A percentile compares a stretch with the other conserved stretches of the same genome.
phyloP scores from a whole-genome alignment of 2,329 filamentous ascomycete genomes.

The Venturia asperata region DNA sequence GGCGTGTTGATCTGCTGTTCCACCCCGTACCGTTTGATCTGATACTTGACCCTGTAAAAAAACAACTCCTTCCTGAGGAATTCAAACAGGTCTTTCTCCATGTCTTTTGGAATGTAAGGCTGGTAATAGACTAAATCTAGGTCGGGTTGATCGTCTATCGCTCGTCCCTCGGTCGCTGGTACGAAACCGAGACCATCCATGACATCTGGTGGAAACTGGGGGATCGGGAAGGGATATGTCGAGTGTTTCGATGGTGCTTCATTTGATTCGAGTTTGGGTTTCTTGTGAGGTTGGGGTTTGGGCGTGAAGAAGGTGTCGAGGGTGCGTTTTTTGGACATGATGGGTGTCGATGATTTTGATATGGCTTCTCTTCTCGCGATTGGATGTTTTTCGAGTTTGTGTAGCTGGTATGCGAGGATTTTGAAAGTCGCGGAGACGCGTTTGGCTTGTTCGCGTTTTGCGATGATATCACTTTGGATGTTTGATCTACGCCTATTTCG shows the following conservation, averaged over 20 bases:
- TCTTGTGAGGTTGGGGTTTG: constrained; percentile 35
- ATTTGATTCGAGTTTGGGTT: constrained; percentile 29
- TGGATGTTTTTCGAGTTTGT: neutral
- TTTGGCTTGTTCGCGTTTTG: neutral
- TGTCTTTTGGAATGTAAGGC: constrained; percentile 57
- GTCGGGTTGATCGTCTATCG: constrained; percentile 60
- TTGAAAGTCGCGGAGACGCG: neutral
- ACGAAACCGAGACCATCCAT: constrained; percentile 35
- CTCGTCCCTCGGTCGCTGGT: constrained; percentile 38
- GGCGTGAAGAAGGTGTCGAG: constrained; percentile 63
- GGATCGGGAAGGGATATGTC: constrained; percentile 48
- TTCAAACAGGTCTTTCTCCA: constrained; percentile 55
- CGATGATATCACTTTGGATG: neutral
- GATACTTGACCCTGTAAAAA: constrained; percentile 70
- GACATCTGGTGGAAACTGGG: constrained; percentile 41
- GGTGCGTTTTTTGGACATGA: constrained; percentile 49
- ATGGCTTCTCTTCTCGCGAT: no score
- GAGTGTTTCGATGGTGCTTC: constrained; percentile 37
- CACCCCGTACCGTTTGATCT: constrained; percentile 57
- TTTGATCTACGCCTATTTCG: neutral
- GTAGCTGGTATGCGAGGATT: neutral
- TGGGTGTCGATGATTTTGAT: neutral
- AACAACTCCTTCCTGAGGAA: constrained; percentile 65
- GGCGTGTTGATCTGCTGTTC: constrained; percentile 57
- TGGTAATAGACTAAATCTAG: constrained; percentile 70